A percentile compares a stretch with the other conserved stretches of the same genome.
These are phyloP conservation scores for Entomortierella chlamydospora DNA, from an alignment of 192 early-diverging fungal genomes.

Conservation along the genomic window DNA sequence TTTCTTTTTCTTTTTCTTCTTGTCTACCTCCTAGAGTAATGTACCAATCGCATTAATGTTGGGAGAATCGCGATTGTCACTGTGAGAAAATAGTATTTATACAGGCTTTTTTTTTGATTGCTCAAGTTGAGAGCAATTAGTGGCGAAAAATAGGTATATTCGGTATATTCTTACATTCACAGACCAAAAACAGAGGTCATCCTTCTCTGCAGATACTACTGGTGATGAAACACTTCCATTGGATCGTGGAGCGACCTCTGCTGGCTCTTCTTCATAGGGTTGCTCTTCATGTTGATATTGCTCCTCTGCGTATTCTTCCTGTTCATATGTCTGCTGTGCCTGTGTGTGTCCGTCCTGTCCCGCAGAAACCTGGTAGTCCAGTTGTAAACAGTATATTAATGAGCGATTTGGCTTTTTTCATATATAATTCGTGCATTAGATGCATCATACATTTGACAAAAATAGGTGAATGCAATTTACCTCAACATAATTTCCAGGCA, in stretches of 20 bases:
- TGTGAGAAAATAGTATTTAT: neutral
- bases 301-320: constrained; percentile 39
- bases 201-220: constrained; percentile 31
- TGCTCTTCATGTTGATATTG: constrained; percentile 32
- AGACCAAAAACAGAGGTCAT: constrained; percentile 62
- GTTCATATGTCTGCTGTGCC: constrained; percentile 22
- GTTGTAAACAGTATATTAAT: neutral
- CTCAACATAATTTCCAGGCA: constrained; percentile 90
- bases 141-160: neutral
- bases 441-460: no score
- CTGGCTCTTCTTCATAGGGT: constrained; percentile 27
- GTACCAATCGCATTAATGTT: neutral
- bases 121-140: constrained; percentile 7
- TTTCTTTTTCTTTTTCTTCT: constrained; percentile 79
- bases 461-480: no score
- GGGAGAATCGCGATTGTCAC: neutral
- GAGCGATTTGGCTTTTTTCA: no score
- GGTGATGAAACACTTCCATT: constrained; percentile 24
- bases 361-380: constrained; percentile 22
- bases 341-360: constrained; percentile 50
- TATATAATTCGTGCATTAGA: neutral
- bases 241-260: constrained; percentile 24
- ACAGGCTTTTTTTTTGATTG: neutral
- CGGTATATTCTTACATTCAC: constrained; percentile 56
- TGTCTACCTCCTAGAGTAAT: constrained; percentile 67